Base-by-base conservation (phyloP, 2,329 filamentous ascomycete genomes). In the Venturia effusa region DNA sequence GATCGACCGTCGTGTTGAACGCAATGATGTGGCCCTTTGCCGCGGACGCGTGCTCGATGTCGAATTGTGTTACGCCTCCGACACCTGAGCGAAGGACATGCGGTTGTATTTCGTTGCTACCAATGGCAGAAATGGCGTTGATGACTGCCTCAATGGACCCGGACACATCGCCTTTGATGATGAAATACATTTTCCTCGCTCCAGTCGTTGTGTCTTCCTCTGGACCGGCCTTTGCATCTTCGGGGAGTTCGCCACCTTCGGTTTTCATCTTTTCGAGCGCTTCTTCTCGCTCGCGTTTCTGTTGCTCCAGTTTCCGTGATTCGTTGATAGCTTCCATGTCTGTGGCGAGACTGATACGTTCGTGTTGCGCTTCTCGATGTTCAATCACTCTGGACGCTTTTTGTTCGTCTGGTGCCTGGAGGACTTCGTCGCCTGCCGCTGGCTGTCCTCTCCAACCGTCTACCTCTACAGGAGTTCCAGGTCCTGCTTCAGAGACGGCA, bases 381-480 rank as follows among this genome's bases (percentile, higher is more conserved):
- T 88, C 84, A 1, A 93, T 82, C 0, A 94, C 93, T 1, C 81
- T 83, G 70, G 90, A 90, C 41, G 92, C 94, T 67, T 84, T 87
- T 66, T 85, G 83, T 76, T 97, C 92, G 68, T 87, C 85, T 0
- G 83, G 80, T 0, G 92, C 90, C 76, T 97, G 89, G 0, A 99
- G 80, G 10, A 96, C 88, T 77, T 91, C 86, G 70, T 95, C 90
- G 61, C 95, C 95, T 0, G 94, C 93, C 30, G 84, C 82, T 0
- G 94, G 93, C 68, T 91, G 87, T 41, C 91, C 89, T 69, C 87
- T 87, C 94, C 94, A 99, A n/a, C 94, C 94, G 67, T 97, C 86
- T 24, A 99, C 85, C 74, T 97, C 91, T 3, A 96, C 89, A 0
- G 95, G 92, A 34, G 88, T 94, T 41, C 94, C 94, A 0, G 94